These are phyloP conservation scores for Kwoniella botswanensis DNA, from an alignment of 768 basidiomycete genomes.

Conservation along the genomic window DNA sequence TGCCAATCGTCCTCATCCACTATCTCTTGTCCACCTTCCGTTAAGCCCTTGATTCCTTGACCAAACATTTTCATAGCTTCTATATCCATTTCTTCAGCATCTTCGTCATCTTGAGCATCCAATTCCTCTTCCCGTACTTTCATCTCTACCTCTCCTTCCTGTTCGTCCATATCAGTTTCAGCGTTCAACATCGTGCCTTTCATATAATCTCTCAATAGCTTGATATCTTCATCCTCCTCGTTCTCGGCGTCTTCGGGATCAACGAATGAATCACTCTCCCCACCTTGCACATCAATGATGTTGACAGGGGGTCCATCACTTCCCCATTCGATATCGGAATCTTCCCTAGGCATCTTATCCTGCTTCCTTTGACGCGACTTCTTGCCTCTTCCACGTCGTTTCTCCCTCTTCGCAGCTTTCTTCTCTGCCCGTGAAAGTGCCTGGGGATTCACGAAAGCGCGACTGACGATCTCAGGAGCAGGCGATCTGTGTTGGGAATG, in stretches of 20 bases:
- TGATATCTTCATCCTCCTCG: constrained; percentile 35
- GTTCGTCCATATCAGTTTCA: constrained; percentile 23
- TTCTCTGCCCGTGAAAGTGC: constrained; percentile 33
- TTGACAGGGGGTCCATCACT: constrained; percentile 50
- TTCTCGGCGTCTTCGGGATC: background rate
- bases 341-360: constrained; percentile 33
- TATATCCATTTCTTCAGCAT: constrained; percentile 26
- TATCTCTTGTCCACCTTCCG: constrained; percentile 18
- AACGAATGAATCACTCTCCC: constrained; percentile 6
- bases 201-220: constrained; percentile 47
- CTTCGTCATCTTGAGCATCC: constrained; percentile 19
- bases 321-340: constrained; percentile 58
- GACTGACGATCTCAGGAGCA: background rate
- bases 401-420: constrained; percentile 44
- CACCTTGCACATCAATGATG: constrained; percentile 28
- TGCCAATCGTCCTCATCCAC: constrained; percentile 25
- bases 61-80: constrained; percentile 26
- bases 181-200: constrained; percentile 43
- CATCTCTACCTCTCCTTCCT: constrained; percentile 16
- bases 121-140: constrained; percentile 53
- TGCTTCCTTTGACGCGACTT: constrained; percentile 21
- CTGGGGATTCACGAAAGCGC: constrained; percentile 29
- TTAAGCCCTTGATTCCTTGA: constrained; percentile 24
- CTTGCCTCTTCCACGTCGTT: constrained; percentile 25
- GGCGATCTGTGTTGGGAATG: background rate